Base-by-base conservation (phyloP, 2,329 filamentous ascomycete species). In the Colletotrichum paranaense region DNA sequence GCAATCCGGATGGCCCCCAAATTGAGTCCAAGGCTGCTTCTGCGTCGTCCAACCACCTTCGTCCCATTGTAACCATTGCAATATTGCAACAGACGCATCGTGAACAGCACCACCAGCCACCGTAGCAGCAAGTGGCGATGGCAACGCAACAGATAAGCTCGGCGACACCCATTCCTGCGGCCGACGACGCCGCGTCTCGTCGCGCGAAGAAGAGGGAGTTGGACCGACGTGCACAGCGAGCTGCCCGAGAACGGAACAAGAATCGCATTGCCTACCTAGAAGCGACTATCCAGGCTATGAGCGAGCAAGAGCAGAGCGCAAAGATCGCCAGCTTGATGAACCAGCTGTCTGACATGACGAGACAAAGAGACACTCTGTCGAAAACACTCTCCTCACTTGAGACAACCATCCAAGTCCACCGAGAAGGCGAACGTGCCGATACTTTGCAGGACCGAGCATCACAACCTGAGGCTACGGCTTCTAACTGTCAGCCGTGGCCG, bases 171-270 rank as follows among this genome's bases (percentile, higher is more conserved):
- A 9, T 26, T 3, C 14, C 24, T 22, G 63, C 32, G 2, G 52
- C 32, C 4, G 49, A 74, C 1, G 46, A 73, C 28, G 52, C 28
- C 4, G 35, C 58, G 0, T 35, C 59, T 5, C 65, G 66, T 3
- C 66, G 72, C 26, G 46, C 62, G 19, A 80, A 80, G 74, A 80
- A 81, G 67, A 66, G 79, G 7, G 78, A 81, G 32, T 75, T 80
- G 5, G 80, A 80, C 60, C 76, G 78, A 59, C 78, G 76, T 30
- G 76, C 77, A 0, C 78, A 81, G 62, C 75, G 78, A 1, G 72
- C 77, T 11, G 76, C 78, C 1, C 76, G 78, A 1, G 80, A 81
- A 42, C 72, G 79, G 6, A 81, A 76, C 11, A 77, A 77, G 46
- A 77, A 68, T 22, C 78, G 76, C 35, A 81, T 81, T 32, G 76